Percentiles rank a stretch among this genome's conserved stretches.
These are phyloP conservation scores for Lyophyllum decastes DNA, from an alignment of 768 basidiomycete genomes.

Conservation along the genomic window DNA sequence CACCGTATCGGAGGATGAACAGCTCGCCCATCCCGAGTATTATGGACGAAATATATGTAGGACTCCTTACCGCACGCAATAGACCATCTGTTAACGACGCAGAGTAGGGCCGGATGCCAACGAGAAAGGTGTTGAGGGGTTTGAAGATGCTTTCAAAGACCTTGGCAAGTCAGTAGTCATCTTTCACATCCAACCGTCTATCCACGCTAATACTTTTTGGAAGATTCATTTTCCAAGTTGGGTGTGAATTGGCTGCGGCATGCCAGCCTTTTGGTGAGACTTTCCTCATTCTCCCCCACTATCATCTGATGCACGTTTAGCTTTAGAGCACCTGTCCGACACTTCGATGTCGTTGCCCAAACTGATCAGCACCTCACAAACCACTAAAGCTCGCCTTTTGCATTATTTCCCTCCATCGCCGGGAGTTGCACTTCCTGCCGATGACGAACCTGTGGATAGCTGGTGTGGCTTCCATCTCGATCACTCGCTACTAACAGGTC, in stretches of 20 bases:
- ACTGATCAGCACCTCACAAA: slow-evolving; percentile 76
- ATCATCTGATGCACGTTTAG: slow-evolving; percentile 34
- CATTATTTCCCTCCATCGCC: slow-evolving; percentile 87
- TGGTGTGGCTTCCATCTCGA: slow-evolving; percentile 98
- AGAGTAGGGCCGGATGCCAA: slow-evolving; percentile 62
- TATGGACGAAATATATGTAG: slow-evolving; percentile 89
- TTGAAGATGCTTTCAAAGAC: slow-evolving; percentile 87
- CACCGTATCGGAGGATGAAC: slow-evolving; percentile 57
- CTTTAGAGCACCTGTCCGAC: slow-evolving; percentile 65
- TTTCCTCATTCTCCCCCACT: not conserved
- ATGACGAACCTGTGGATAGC: slow-evolving; percentile 75
- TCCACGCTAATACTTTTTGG: slow-evolving; percentile 5
- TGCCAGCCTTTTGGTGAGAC: slow-evolving; percentile 86
- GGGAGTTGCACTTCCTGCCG: slow-evolving; percentile 32
- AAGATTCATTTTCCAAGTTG: slow-evolving; percentile 82
- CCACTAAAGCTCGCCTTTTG: slow-evolving; percentile 90
- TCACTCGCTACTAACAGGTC: slow-evolving; percentile 87
- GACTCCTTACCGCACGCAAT: slow-evolving; percentile 9
- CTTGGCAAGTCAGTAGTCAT: slow-evolving; percentile 57
- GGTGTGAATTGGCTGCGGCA: slow-evolving; percentile 77
- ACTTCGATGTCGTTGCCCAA: slow-evolving; percentile 66
- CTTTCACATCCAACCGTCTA: not conserved
- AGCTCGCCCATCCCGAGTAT: slow-evolving; percentile 72
- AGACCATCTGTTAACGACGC: not conserved
- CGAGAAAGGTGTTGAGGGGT: slow-evolving; percentile 66